Evolutionary conservation across 768 basidiomycete genomes (phyloP).

Genomic region (Hydnum rufescens): DNA sequence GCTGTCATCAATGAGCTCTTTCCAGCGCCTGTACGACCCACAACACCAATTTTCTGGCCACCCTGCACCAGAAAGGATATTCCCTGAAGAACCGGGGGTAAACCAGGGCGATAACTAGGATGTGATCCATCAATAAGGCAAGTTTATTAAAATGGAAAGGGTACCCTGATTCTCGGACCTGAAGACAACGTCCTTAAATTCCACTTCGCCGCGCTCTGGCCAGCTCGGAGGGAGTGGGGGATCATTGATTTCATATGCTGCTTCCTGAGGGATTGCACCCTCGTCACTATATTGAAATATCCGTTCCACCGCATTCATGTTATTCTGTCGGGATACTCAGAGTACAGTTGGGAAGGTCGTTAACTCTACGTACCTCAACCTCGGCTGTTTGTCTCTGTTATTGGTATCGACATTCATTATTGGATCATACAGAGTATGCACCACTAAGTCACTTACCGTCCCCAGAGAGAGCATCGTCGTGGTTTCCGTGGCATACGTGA

Average conservation of each 20-base stretch:
- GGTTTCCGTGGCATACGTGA: conserved; percentile 39
- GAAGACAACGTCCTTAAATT: neutral
- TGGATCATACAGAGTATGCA: too few species aligned
- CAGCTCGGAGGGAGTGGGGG: conserved; percentile 22
- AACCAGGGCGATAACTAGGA: conserved; percentile 36
- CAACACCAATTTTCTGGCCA: conserved; percentile 62
- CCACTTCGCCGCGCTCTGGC: neutral
- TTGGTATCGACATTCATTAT: too few species aligned
- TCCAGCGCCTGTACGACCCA: conserved; percentile 27
- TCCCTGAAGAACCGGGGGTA: conserved; percentile 53
- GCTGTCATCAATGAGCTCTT: conserved; percentile 21
- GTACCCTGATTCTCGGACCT: neutral
- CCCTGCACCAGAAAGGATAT: conserved; percentile 37
- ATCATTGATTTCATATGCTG: conserved; percentile 39
- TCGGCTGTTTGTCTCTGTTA: conserved; percentile 34
- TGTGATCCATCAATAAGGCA: neutral
- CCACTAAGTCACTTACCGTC: conserved; percentile 16
- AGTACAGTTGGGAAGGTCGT: neutral
- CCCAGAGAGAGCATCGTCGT: conserved; percentile 35
- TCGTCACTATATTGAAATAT: conserved; percentile 34
- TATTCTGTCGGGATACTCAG: conserved; percentile 22
- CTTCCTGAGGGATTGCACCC: conserved; percentile 39
- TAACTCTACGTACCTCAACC: conserved; percentile 28
- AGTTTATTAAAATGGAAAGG: neutral
- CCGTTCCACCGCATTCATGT: conserved; percentile 47